Evolutionary conservation across 2,329 filamentous ascomycete genomes (phyloP).

Genomic region (Fonsecaea erecta): DNA sequence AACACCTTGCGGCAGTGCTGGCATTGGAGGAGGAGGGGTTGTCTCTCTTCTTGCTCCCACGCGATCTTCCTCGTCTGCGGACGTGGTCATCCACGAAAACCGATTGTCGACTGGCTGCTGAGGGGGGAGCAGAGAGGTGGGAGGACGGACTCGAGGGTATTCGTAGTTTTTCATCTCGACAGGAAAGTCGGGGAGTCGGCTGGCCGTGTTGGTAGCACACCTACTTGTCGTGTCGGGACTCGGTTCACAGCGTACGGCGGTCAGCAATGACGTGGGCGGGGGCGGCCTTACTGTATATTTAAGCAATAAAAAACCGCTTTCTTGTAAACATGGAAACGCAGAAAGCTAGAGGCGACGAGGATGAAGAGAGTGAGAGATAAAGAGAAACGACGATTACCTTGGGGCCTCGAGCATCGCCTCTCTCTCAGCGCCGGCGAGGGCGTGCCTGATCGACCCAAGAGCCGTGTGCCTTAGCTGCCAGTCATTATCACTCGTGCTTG

Average conservation of each 20-base stretch:
- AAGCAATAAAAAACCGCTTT: constrained; percentile 4
- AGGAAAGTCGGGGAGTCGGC: constrained; percentile 18
- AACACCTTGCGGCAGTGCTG: not conserved
- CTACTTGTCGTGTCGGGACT: not conserved
- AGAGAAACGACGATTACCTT: constrained; percentile 20
- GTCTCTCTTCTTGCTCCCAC: constrained; percentile 17
- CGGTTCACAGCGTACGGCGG: constrained; percentile 10
- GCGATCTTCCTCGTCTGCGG: constrained; percentile 29
- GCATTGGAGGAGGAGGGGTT: constrained; percentile 3
- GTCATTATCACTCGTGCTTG: constrained; percentile 33
- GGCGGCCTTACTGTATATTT: constrained; percentile 15
- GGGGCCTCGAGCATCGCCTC: constrained; percentile 24
- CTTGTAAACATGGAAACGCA: constrained; percentile 6
- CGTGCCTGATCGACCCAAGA: not conserved
- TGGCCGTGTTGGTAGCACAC: constrained; percentile 12
- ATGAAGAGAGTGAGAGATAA: constrained; percentile 1
- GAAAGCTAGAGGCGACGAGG: constrained; percentile 11
- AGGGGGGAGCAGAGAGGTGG: constrained; percentile 26
- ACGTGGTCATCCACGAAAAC: constrained; percentile 34
- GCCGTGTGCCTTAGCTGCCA: constrained; percentile 2
- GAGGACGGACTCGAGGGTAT: constrained; percentile 35
- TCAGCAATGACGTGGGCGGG: constrained; percentile 26
- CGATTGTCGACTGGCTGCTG: constrained; percentile 19
- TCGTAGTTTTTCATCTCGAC: constrained; percentile 32
- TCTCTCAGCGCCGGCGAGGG: constrained; percentile 23